These are phyloP conservation scores for Leucocoprinus gongylophorus DNA, from an alignment of 1,284 basidiomycete genomes.

Conservation along the genomic window DNA sequence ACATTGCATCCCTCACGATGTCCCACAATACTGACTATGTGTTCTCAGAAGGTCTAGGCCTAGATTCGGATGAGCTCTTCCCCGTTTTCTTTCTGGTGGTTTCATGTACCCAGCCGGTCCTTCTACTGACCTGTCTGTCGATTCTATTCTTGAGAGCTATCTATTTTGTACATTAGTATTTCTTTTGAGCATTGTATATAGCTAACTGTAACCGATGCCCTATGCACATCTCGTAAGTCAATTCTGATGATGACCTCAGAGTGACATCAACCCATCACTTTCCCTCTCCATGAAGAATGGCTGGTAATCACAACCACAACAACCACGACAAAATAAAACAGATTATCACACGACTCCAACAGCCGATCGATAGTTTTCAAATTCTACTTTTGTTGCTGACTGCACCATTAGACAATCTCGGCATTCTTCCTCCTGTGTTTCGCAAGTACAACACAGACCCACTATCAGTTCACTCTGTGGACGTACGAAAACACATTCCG, in stretches of 20 bases:
- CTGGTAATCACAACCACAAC: constrained; percentile 1
- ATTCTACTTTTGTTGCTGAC: constrained; percentile 49
- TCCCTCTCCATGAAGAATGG: constrained; percentile 19
- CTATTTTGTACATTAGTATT: constrained; percentile 8
- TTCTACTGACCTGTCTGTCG: not conserved
- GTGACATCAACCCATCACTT: not conserved
- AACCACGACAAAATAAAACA: constrained; percentile 32
- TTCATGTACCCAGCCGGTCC: not conserved
- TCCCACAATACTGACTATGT: not conserved
- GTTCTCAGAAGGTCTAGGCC: not conserved
- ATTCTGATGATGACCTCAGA: not conserved
- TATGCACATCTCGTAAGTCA: not conserved
- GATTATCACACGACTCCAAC: constrained; percentile 44
- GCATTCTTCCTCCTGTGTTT: constrained; percentile 53
- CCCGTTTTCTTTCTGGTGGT: not conserved
- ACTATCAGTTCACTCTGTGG: constrained; percentile 27
- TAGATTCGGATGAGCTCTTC: not conserved
- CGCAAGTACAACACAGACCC: constrained; percentile 32
- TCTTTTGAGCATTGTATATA: not conserved
- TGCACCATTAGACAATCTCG: constrained; percentile 48
- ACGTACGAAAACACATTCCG: constrained; percentile 45
- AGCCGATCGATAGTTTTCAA: constrained; percentile 42
- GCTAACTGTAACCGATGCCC: not conserved
- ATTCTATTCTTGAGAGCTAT: not conserved
- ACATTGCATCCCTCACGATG: not conserved